Evolutionary conservation across 1,284 basidiomycete genomes (phyloP), one percentile per base, ranked within the genome.

Genomic region (Leucoagaricus sp.): DNA sequence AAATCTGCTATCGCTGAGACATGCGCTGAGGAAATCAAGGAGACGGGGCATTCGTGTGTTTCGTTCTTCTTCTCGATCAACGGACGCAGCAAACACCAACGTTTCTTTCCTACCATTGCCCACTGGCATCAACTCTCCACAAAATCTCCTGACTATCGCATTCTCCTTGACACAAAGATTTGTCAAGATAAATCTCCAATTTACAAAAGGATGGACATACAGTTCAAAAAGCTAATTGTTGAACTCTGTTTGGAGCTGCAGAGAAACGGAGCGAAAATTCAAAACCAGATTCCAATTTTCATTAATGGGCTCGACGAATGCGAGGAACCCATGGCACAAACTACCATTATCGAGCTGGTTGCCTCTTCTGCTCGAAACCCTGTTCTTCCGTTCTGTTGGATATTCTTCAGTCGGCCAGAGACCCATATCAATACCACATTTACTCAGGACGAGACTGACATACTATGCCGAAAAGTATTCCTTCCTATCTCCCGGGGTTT

Each of bases 1-100:
- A 54, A 58, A 19, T 49, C 57, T 7, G 50, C 57, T 21, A 36
- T 58, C 17, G 57, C 57, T 13, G 52, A 54, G 25, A 58, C 57
- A 1, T 49, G 52, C 17, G 45, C 23, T 5, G 57, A 58, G 29
- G 34, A 13, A 12, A 34, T 49, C 4, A 19, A 40, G 17, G 10
- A n/a, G 4, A 8, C 9, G 47, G 15, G 38, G 15, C 17, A 44
- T 5, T 46, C 53, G 7, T 36, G 29, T 17, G 51, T 31, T 6
- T 33, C 44, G 4, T 58, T 58, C 33, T 58, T 58, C 31, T 54
- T 58, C 31, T 49, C 57, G n/a, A 25, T 42, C 17, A 38, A 41
- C 23, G 38, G 19, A 13, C 45, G 52, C 12, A 28, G 46, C 34
- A 36, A 44, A 13, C 21, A 23, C 8, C 34, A 38, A 3, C 36